Evolutionary conservation across 768 basidiomycete species (phyloP), one percentile per base, ranked within the genome.

Genomic region (Boletus bicolor): DNA sequence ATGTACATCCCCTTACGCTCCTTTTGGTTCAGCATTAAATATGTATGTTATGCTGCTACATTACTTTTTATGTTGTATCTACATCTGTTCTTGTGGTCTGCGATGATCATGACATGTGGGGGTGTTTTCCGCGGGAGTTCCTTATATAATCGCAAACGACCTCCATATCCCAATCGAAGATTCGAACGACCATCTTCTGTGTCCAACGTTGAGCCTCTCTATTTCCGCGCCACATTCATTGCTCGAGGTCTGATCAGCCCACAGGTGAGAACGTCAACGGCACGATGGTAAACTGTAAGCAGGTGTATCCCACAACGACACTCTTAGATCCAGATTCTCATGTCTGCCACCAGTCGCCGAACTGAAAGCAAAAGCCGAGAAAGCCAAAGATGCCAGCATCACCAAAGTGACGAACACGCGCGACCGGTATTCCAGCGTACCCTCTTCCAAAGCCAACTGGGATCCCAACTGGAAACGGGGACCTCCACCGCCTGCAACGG

Each of bases 391-490:
- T 65, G 76, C 77, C 2, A 71, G 80, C 17, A 76, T 82, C 15
- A 73, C 75, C 55, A 83, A 78, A 64, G 50, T 83, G 50, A 75
- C 79, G 57, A 76, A 76, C 68, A 81, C 83, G 21, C 77, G 77
- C 60, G 86, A 87, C 70, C 76, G 77, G 24, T 78, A 78, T 62
- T 43, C 46, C n/a, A 86, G 86, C 61, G 71, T 77, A 7, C 79
- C 86, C 4, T 69, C 86, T 64, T 80, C 79, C 54, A 82, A 82
- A 53, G 81, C 82, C 8, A 85, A 79, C 59, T 87, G 85, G 84
- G 80, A 87, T 66, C 69, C 84, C 19, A 69, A 70, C 56, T 82
- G 78, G 62, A 81, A 79, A 26, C 70, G 74, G n/a, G 72, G 77
- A 7, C 77, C 83, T 2, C 76, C 79, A 1, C 76, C 79, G 9